Base-by-base conservation (phyloP, 192 early-diverging fungal genomes). In the Polychytrium aggregatum region DNA sequence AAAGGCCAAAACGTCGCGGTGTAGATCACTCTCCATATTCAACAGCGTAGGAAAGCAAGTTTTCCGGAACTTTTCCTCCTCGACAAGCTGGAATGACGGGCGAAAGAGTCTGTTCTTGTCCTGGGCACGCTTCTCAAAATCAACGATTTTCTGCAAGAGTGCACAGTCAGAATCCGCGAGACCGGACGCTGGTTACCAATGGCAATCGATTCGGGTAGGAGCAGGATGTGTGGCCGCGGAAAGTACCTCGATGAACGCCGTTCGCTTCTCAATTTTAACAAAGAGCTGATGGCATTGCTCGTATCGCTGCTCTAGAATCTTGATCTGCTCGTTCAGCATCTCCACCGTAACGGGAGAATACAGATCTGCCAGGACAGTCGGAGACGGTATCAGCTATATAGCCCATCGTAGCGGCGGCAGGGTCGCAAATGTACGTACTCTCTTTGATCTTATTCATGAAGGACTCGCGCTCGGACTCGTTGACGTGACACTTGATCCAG, bases 1-100 rank as follows among this genome's bases (percentile, higher is more conserved):
- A 43, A 69, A 80, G 22, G 50, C 56, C 25, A 64, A 38, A 26
- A 87, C 60, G 1, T 61, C 65, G 17, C 66, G 53, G 14, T 72
- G 53, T 41, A 90, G 58, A 8, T 50, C 46, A 24, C 64, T 50
- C 52, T 90, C 87, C 56, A 82, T 52, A 26, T 68, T 71, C 13
- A 86, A 46, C 13, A 90, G 55, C 1, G 71, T 85, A 21, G 87
- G 87, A 46, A 77, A 82, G 27, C 82, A 84, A 0, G 78, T 70
- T 37, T 86, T 86, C 25, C 87, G 53, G 63, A 82, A 90, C 57
- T 75, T 71, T 36, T 89, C 87, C 55, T 90, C 87, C 56, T 90
- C 86, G 22, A 83, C 48, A n/a, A 90, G 60, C 50, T 76, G 80
- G 59, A 90, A 88, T 0, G 85, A 87, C 18, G 71, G 60, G 42